Base-by-base conservation (phyloP, 202 grass and related monocot species). In the Carex arenaria region DNA sequence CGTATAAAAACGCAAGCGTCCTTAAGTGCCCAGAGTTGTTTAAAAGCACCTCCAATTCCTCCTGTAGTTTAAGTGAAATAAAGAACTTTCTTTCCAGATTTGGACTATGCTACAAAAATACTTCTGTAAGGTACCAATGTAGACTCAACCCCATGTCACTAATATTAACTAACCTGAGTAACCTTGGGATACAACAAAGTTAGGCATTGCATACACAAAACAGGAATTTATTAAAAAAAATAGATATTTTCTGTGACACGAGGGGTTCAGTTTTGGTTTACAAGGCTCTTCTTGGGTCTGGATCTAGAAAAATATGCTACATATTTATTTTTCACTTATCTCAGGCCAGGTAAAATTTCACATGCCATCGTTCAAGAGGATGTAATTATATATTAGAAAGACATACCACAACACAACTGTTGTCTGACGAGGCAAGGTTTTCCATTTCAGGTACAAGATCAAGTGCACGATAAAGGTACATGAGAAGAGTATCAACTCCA, bases 381-480 rank as follows among this genome's bases (percentile, higher is more conserved):
- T 60, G 40, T n/a, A 67, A 68, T 67, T 61, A 4, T 55, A 67
- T 77, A 61, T 77, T 77, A 1, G 26, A 57, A 77, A 86, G 36
- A 76, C 75, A 78, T 97, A 97, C 95, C 90, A 97, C 89, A 36
- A 94, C 75, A 87, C 95, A 97, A 34, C 80, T 90, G 80, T 97
- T 97, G 43, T 94, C 84, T 68, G 92, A 94, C 67, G 90, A 93
- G 78, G 95, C 95, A 88, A 97, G 94, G 7, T 87, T 94, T 87
- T 98, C 95, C 95, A 98, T 98, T 72, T 98, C 87, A 90, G 84
- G 84, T 86, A 98, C 92, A 90, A 98, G 89, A 91, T 90, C 80
- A 76, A 98, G 95, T 59, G 89, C 90, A 84, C 95, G 92, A 90
- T 94, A 98, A 82, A 98, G 95, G 77, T 98, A 98, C 95, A 98